A percentile compares a stretch with the other conserved stretches of the same genome.
Evolutionary conservation across 2,329 filamentous ascomycete genomes (phyloP).

Genomic region (Davidsoniella virescens): DNA sequence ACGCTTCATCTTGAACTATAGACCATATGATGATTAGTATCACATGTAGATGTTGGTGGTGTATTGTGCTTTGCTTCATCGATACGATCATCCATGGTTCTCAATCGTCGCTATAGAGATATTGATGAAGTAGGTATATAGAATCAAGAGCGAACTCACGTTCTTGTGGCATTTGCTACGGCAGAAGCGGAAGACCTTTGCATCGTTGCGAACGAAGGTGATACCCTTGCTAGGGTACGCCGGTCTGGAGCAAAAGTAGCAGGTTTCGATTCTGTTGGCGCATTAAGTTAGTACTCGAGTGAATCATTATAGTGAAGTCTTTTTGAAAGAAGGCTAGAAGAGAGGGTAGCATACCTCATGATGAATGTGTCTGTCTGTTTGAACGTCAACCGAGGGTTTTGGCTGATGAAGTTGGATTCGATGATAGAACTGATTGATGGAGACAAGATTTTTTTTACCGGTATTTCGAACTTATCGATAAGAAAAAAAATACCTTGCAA

Average conservation of each 20-base stretch:
- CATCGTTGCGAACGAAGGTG: constrained; percentile 33
- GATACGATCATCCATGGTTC: background rate
- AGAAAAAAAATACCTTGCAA: background rate
- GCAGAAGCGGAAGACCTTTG: constrained; percentile 39
- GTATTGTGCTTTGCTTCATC: too few relatives aligned
- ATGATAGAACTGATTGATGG: constrained; percentile 7
- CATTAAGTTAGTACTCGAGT: background rate
- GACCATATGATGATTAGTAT: background rate
- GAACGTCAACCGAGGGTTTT: constrained; percentile 2
- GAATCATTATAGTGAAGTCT: background rate
- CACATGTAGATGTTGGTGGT: too few relatives aligned
- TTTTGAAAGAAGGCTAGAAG: background rate
- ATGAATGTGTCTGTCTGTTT: constrained; percentile 6
- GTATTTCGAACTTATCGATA: constrained; percentile 11
- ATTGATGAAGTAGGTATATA: background rate
- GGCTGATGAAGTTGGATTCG: constrained; percentile 1
- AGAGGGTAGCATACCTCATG: constrained; percentile 13
- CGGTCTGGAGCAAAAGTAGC: constrained; percentile 32
- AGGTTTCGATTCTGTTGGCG: constrained; percentile 26
- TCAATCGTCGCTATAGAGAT: too few relatives aligned
- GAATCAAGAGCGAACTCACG: constrained; percentile 20
- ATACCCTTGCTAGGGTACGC: constrained; percentile 41
- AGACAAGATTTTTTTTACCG: constrained; percentile 13
- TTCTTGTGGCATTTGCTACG: constrained; percentile 45
- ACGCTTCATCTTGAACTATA: constrained; percentile 87